phyloP scores from a whole-genome alignment of 306 rosid genomes.

The Malus sieversii region DNA sequence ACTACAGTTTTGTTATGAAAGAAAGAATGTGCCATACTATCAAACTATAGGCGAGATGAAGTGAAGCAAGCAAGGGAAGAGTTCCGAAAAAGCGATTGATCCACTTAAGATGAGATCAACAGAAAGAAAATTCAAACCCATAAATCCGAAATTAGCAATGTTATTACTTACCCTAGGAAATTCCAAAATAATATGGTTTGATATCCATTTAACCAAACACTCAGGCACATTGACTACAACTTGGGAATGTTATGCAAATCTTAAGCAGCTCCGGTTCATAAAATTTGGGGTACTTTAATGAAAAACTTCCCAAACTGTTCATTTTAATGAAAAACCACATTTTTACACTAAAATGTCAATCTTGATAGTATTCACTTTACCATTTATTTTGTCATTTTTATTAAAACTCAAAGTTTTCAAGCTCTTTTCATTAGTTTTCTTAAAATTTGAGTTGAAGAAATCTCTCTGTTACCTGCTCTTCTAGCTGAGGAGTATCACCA shows the following conservation, averaged over 20 bases:
- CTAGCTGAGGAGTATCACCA: constrained; percentile 25
- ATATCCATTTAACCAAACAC: not conserved
- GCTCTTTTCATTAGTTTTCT: too few relatives aligned
- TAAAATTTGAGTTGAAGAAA: not conserved
- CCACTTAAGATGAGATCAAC: too few relatives aligned
- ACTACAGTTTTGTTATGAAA: too few relatives aligned
- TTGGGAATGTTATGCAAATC: not conserved
- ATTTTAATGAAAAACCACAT: too few relatives aligned
- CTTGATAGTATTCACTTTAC: too few relatives aligned
- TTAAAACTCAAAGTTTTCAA: too few relatives aligned
- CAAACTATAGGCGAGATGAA: not conserved
- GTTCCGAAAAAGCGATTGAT: not conserved
- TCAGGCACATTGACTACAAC: not conserved
- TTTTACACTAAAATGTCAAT: too few relatives aligned
- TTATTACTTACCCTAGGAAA: not conserved
- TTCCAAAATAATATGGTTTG: not conserved
- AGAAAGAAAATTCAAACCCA: not conserved
- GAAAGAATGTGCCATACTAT: not conserved
- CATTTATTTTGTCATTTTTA: too few relatives aligned
- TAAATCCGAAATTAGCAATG: not conserved
- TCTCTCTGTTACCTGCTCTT: constrained; percentile 34
- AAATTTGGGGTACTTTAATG: not conserved
- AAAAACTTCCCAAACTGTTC: too few relatives aligned
- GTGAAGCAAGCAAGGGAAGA: not conserved
- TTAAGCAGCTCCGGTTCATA: not conserved